These are phyloP conservation scores for Metarhizium album DNA, from an alignment of 2,329 filamentous ascomycete species.

Conservation along the genomic window DNA sequence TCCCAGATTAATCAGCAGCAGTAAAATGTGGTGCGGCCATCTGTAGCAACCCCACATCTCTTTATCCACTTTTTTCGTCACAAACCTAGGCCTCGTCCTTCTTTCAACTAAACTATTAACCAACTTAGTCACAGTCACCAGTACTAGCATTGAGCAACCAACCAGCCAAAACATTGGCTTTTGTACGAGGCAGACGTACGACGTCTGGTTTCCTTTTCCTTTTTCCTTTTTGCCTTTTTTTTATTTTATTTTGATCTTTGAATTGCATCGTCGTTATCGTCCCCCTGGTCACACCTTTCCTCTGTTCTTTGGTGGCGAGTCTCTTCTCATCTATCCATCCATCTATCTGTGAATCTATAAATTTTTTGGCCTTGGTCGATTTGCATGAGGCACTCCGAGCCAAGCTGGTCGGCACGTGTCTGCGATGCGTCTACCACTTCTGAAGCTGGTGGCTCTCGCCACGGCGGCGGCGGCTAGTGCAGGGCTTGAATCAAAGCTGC, in stretches of 20 bases:
- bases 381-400: not conserved
- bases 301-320: too few relatives aligned
- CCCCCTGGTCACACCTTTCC: too few relatives aligned
- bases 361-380: too few relatives aligned
- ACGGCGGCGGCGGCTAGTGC: slow-evolving; percentile 11
- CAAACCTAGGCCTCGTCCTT: not conserved
- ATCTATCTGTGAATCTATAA: too few relatives aligned
- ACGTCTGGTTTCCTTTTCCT: too few relatives aligned
- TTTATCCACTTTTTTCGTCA: not conserved
- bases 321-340: too few relatives aligned
- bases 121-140: too few relatives aligned
- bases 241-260: not conserved
- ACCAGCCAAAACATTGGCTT: not conserved
- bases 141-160: not conserved
- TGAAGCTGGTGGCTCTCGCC: slow-evolving; percentile 7
- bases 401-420: not conserved
- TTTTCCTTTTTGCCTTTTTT: too few relatives aligned
- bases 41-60: not conserved
- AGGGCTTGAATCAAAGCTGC: slow-evolving; percentile 5
- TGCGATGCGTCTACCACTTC: slow-evolving; percentile 5
- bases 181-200: not conserved
- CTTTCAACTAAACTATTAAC: too few relatives aligned
- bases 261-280: not conserved
- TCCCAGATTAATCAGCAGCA: too few relatives aligned
- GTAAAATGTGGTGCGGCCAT: not conserved